These are phyloP conservation scores for Beauveria sp. DNA, from an alignment of 2,329 filamentous ascomycete genomes.

Conservation along the genomic window DNA sequence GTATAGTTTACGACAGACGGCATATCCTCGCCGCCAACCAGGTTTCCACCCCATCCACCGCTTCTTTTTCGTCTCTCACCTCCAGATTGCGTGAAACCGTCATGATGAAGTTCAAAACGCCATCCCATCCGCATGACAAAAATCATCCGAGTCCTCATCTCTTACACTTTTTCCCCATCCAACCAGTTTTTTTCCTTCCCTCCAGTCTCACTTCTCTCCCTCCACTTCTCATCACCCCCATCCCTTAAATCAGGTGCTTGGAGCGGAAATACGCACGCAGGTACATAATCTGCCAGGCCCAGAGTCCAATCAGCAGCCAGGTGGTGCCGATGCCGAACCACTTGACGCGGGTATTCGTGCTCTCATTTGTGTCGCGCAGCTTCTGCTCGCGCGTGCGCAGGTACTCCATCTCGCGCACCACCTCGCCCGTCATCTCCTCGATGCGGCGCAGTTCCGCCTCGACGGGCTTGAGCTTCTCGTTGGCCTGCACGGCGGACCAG, in stretches of 20 bases:
- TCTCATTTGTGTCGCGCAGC: conserved; percentile 97
- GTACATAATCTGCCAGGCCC: conserved; percentile 97
- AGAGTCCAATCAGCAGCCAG: conserved; percentile 79
- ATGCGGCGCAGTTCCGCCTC: conserved; percentile 90
- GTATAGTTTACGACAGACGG: neutral
- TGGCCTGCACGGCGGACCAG: conserved; percentile 92
- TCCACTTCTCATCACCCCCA: too few species aligned
- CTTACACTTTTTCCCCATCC: neutral
- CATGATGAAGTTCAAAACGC: conserved; percentile 9
- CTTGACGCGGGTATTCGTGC: conserved; percentile 96
- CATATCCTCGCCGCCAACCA: neutral
- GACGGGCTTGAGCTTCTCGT: conserved; percentile 95
- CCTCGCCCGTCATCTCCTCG: conserved; percentile 81
- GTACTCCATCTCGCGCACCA: conserved; percentile 95
- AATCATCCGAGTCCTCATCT: neutral
- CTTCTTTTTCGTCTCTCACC: neutral
- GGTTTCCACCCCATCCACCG: neutral
- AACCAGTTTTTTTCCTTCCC: too few species aligned
- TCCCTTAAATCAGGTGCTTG: conserved; percentile 31
- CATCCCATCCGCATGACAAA: conserved; percentile 3
- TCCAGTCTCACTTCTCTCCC: neutral
- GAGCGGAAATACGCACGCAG: conserved; percentile 90
- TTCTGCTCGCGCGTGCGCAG: conserved; percentile 84
- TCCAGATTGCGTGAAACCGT: neutral
- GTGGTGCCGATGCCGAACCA: conserved; percentile 96